phyloP scores from a whole-genome alignment of 1,284 basidiomycete species.

The Cronartium quercuum region DNA sequence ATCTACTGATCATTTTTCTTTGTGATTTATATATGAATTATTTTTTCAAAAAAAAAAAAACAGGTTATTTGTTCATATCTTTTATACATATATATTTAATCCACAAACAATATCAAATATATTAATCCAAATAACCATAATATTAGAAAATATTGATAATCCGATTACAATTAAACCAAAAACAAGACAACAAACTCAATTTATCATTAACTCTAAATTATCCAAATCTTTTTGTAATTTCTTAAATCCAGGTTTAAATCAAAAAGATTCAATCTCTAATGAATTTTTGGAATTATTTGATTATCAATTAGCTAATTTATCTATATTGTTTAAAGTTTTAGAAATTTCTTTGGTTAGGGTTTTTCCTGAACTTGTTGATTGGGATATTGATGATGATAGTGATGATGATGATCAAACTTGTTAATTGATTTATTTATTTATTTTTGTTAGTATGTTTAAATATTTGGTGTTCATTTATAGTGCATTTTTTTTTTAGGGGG shows the following conservation, averaged over 20 bases:
- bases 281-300: slow-evolving; percentile 50
- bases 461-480: too few species aligned
- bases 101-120: slow-evolving; percentile 54
- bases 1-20: too few species aligned
- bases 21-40: not conserved
- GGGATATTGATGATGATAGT: too few species aligned
- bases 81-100: slow-evolving; percentile 58
- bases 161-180: slow-evolving; percentile 61
- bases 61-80: slow-evolving; percentile 61
- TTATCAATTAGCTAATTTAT: slow-evolving; percentile 19
- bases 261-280: slow-evolving; percentile 51
- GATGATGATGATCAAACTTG: too few species aligned
- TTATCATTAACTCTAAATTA: slow-evolving; percentile 57
- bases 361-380: slow-evolving; percentile 45
- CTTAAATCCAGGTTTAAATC: too few species aligned
- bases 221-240: slow-evolving; percentile 54
- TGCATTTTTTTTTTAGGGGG: too few species aligned
- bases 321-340: slow-evolving; percentile 15
- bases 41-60: slow-evolving; percentile 33
- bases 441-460: too few species aligned
- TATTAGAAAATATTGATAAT: slow-evolving; percentile 68
- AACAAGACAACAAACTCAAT: slow-evolving; percentile 67
- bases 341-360: not conserved
- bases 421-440: too few species aligned
- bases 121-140: slow-evolving; percentile 57